Evolutionary conservation across 2,329 filamentous ascomycete species (phyloP), one percentile per base, ranked within the genome.

Genomic region (Zasmidium citrigriseum): DNA sequence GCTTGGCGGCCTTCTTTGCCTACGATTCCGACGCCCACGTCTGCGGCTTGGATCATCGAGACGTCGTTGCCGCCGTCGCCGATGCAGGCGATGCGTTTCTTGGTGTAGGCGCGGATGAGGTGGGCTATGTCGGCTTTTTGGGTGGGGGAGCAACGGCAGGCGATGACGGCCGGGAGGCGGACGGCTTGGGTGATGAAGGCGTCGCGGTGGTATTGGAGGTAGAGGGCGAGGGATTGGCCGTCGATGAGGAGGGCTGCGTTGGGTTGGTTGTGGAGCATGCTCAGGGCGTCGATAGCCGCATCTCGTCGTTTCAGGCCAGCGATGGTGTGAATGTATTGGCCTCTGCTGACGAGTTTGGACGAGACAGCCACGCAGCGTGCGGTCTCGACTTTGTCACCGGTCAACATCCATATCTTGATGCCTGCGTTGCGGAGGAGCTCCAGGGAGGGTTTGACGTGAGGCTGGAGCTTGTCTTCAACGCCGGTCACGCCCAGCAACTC

Each of bases 371-470:
- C 93, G 75, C 95, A 99, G 34, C 95, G 88, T 16, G 95, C 95
- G 14, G 95, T 99, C 77, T 99, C 95, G 2, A 99, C 91, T 76
- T 99, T 99, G 81, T 99, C 95, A 48, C 95, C 95, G 0, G 95
- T 99, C 72, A 99, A 81, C 95, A 99, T 99, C 95, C 95, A 99
- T 52, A 99, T 98, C 75, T 98, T 98, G 77, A 99, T 95, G 23
- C 95, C 95, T 0, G 95, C 95, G 69, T 99, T 99, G 65, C 95
- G 90, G 53, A 99, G 84, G 4, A 99, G 85, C 75, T 99, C 96
- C 4, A 99, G 82, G 0, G 92, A 96, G 1, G 93, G 90, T 74
- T 98, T 99, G 70, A 99, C 95, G 70, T 98, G 92, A 63, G 88
- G 88, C 73, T 99, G 95, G 12, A 99, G 84, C 72, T 96, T 96